Conservation (phyloP, 768 basidiomycete genomes). For the Boletus reticuloceps region DNA sequence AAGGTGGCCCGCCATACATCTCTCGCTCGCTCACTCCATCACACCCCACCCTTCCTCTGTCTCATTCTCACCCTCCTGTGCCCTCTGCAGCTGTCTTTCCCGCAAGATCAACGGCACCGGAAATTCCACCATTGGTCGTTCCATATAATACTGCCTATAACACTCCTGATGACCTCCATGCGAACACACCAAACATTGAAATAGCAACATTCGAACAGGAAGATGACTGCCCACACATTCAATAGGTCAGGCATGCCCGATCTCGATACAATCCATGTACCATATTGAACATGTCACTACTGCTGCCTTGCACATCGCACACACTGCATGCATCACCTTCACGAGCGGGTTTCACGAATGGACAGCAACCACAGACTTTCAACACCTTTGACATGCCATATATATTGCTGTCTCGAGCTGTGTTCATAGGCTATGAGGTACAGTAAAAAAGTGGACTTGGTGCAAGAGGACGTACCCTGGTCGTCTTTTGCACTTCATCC, state of each 20-base stretch:
- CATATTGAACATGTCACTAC: conserved; percentile 68
- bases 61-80: conserved; percentile 14
- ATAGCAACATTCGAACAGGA: conserved; percentile 66
- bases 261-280: conserved; percentile 38
- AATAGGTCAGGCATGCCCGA: too few relatives aligned
- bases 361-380: conserved; percentile 52
- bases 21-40: conserved; percentile 4
- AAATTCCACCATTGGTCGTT: conserved; percentile 54
- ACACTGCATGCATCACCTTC: conserved; percentile 53
- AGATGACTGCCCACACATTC: conserved; percentile 51
- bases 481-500: conserved; percentile 50
- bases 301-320: conserved; percentile 50
- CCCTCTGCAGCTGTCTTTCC: conserved; percentile 24
- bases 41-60: conserved; percentile 5
- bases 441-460: too few relatives aligned
- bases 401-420: conserved; percentile 76
- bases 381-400: conserved; percentile 65
- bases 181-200: conserved; percentile 72
- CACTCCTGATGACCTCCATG: conserved; percentile 84
- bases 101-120: conserved; percentile 8
- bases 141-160: conserved; percentile 65
- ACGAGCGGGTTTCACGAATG: conserved; percentile 28
- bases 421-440: not conserved
- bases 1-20: conserved; percentile 45
- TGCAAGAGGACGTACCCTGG: conserved; percentile 42